A percentile compares a stretch with the other conserved stretches of the same genome.
Evolutionary conservation across 2,329 filamentous ascomycete species (phyloP).

Genomic region (Penicillium occitanis): DNA sequence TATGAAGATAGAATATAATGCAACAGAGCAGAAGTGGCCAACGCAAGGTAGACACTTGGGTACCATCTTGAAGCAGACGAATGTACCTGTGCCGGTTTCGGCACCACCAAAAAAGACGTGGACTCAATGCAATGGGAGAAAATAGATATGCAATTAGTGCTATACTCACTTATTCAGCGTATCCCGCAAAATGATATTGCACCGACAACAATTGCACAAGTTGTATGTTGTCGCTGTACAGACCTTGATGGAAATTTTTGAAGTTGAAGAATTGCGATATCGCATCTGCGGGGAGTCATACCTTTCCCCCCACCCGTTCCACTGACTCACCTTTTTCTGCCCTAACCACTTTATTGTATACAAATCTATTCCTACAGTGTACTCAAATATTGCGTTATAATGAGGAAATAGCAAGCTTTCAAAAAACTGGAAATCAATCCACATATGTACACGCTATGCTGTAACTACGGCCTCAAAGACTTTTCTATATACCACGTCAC

Average conservation of each 20-base stretch:
- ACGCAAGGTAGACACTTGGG: background rate
- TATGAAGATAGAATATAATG: background rate
- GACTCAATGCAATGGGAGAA: background rate
- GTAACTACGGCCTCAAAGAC: background rate
- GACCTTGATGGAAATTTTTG: constrained; percentile 1
- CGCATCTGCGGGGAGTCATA: constrained; percentile 16
- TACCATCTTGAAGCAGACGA: background rate
- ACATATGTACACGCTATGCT: background rate
- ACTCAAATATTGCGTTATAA: background rate
- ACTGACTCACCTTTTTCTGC: background rate
- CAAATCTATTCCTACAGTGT: background rate
- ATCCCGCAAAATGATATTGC: background rate
- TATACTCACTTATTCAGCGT: background rate
- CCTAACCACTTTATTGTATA: background rate
- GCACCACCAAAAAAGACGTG: background rate
- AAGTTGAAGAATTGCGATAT: constrained; percentile 6
- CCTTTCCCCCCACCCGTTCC: background rate
- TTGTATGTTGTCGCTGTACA: background rate
- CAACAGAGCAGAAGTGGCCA: background rate
- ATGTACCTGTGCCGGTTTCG: constrained; percentile 2
- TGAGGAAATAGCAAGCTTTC: background rate
- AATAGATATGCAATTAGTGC: background rate
- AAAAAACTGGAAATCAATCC: background rate
- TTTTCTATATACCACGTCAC: background rate
- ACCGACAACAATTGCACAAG: background rate